These are phyloP conservation scores for Baeospora myosura DNA, from an alignment of 1,284 basidiomycete genomes.

Conservation along the genomic window DNA sequence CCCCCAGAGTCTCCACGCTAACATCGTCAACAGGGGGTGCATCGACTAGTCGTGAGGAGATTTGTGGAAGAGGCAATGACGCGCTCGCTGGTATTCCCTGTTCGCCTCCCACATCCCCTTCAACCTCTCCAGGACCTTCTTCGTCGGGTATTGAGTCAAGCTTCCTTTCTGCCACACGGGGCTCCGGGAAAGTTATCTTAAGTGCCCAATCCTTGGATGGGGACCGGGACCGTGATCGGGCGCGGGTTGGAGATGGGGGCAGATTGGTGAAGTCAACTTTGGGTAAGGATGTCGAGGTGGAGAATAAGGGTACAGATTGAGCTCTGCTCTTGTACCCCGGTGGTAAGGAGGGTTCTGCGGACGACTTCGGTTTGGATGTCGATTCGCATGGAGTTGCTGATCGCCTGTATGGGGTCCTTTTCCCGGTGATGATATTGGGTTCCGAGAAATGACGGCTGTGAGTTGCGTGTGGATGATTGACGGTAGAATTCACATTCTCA, in stretches of 20 bases:
- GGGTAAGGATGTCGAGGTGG: constrained; percentile 22
- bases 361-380: constrained; percentile 15
- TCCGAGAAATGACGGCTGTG: constrained; percentile 32
- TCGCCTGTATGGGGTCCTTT: constrained; percentile 17
- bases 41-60: too few relatives aligned
- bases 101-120: background rate
- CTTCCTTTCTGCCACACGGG: constrained; percentile 21
- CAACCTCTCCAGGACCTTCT: constrained; percentile 2
- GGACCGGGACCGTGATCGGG: too few relatives aligned
- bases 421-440: constrained; percentile 15
- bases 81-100: background rate
- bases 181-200: too few relatives aligned
- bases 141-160: constrained; percentile 29
- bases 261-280: constrained; percentile 36
- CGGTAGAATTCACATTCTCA: constrained; percentile 12
- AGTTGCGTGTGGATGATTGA: constrained; percentile 6
- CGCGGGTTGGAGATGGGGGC: constrained; percentile 35
- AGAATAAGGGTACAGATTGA: constrained; percentile 37
- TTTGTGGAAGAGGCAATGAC: background rate
- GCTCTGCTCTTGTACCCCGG: constrained; percentile 25
- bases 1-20: too few relatives aligned
- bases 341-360: constrained; percentile 16
- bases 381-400: constrained; percentile 19
- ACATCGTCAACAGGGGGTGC: too few relatives aligned
- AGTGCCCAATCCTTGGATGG: too few relatives aligned